These are phyloP conservation scores for Penicillium verrucosum DNA, from an alignment of 2,329 filamentous ascomycete genomes.

Conservation along the genomic window DNA sequence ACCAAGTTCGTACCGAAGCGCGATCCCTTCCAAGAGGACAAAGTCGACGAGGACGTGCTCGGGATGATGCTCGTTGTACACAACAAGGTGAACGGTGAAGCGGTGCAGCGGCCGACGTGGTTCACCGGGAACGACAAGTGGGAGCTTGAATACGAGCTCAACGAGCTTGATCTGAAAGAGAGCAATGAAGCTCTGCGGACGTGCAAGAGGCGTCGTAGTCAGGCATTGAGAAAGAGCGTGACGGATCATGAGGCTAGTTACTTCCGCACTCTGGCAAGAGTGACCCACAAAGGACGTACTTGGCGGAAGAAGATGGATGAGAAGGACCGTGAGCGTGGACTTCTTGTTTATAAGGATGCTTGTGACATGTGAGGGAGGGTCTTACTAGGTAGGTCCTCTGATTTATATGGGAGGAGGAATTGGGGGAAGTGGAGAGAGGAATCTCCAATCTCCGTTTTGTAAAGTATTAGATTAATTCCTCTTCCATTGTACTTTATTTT, in stretches of 20 bases:
- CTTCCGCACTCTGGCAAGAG: conserved; percentile 31
- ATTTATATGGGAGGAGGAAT: background rate
- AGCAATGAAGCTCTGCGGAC: conserved; percentile 55
- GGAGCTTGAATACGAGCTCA: conserved; percentile 74
- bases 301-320: conserved; percentile 57
- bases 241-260: conserved; percentile 45
- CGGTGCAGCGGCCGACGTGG: conserved; percentile 57
- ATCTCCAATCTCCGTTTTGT: background rate
- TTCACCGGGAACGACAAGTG: conserved; percentile 54
- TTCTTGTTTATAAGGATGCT: conserved; percentile 27
- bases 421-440: background rate
- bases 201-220: conserved; percentile 56
- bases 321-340: conserved; percentile 47
- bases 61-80: conserved; percentile 69
- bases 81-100: conserved; percentile 67
- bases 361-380: background rate
- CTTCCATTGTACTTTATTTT: background rate
- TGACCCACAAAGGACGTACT: conserved; percentile 55
- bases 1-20: background rate
- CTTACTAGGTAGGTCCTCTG: background rate
- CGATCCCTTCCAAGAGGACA: accelerated
- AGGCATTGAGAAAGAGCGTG: conserved; percentile 34
- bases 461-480: conserved; percentile 1
- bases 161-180: conserved; percentile 53
- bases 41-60: conserved; percentile 45